Evolutionary conservation across 2,329 filamentous ascomycete genomes (phyloP).

Genomic region (Neophaeococcomyces mojaviensis): DNA sequence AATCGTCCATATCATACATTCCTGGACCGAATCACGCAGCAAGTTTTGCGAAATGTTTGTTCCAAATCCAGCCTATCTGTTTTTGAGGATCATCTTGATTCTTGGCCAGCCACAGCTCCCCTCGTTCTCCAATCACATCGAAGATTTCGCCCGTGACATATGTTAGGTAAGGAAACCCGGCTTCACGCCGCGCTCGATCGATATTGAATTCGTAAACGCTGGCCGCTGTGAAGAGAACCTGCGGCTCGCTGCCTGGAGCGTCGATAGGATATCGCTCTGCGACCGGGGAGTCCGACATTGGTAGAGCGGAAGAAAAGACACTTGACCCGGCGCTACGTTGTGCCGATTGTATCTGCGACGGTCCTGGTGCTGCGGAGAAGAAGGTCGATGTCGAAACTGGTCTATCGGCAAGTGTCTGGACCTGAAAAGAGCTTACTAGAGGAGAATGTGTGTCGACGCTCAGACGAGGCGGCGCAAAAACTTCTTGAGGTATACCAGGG

Average conservation of each 20-base stretch:
- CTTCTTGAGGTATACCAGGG: constrained; percentile 14
- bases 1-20: constrained; percentile 1
- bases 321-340: constrained; percentile 44
- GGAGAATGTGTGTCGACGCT: constrained; percentile 40
- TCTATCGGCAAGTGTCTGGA: constrained; percentile 11
- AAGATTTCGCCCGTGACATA: constrained; percentile 94
- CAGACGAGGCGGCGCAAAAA: constrained; percentile 33
- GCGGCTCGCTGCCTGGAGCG: constrained; percentile 44
- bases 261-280: constrained; percentile 19
- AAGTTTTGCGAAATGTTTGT: constrained; percentile 79
- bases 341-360: constrained; percentile 44
- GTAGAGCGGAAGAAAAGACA: constrained; percentile 80
- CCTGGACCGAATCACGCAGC: constrained; percentile 22
- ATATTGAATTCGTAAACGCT: constrained; percentile 97
- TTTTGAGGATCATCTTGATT: constrained; percentile 84
- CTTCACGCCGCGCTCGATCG: constrained; percentile 81
- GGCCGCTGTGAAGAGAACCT: constrained; percentile 81
- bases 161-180: constrained; percentile 89
- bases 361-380: constrained; percentile 22
- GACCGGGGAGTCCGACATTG: constrained; percentile 58
- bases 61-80: constrained; percentile 96
- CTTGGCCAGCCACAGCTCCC: constrained; percentile 92
- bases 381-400: constrained; percentile 26
- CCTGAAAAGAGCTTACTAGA: constrained; percentile 16
- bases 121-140: constrained; percentile 90